Evolutionary conservation across 345 rosid genomes (phyloP).

Genomic region (Mallotus nudiflorus): DNA sequence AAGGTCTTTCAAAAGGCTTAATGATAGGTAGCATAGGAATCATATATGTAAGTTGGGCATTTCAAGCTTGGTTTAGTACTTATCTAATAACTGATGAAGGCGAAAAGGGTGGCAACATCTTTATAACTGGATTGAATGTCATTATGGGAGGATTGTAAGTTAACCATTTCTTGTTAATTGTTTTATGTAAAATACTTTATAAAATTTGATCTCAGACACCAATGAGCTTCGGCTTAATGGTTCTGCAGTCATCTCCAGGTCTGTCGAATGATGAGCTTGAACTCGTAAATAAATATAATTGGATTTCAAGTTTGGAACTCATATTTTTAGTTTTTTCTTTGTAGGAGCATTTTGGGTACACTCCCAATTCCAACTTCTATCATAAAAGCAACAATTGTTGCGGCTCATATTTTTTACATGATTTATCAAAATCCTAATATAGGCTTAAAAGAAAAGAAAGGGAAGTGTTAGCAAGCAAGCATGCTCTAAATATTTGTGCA

Average conservation of each 20-base stretch:
- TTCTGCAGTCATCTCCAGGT: too few species aligned
- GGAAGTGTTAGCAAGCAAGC: too few species aligned
- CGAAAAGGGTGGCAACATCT: constrained; percentile 58
- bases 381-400: constrained; percentile 52
- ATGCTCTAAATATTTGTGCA: too few species aligned
- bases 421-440: constrained; percentile 48
- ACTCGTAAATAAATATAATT: neutral
- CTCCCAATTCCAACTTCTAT: constrained; percentile 59
- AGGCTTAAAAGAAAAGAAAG: constrained; percentile 53
- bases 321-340: constrained; percentile 12
- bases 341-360: constrained; percentile 57
- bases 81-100: constrained; percentile 52
- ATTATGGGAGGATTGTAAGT: constrained; percentile 73
- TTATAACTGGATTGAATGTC: constrained; percentile 58
- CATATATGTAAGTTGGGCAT: constrained; percentile 64
- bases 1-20: constrained; percentile 63
- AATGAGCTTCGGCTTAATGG: too few species aligned
- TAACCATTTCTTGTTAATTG: neutral
- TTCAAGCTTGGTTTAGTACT: constrained; percentile 63
- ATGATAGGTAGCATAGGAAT: constrained; percentile 74
- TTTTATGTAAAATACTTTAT: too few species aligned
- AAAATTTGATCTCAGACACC: neutral
- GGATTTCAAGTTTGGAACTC: constrained; percentile 16
- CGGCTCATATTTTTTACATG: constrained; percentile 51
- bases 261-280: too few species aligned